phyloP scores from a whole-genome alignment of 1,284 basidiomycete genomes.

The Cryptococcus neoformans region DNA sequence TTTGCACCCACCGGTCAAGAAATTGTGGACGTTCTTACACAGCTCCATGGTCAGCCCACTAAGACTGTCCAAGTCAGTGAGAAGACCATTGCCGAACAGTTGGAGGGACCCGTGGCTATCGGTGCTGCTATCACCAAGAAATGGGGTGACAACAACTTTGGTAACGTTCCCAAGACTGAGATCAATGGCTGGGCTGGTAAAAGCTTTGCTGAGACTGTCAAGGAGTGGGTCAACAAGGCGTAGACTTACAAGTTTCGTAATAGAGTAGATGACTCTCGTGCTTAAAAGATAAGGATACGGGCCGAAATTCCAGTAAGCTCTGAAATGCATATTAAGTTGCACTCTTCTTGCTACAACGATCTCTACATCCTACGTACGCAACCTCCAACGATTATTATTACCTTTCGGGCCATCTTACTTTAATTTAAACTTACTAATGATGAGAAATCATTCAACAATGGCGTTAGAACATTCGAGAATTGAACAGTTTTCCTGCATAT shows the following conservation, averaged over 20 bases:
- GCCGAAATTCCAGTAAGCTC: too few relatives aligned
- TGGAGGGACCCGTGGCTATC: not conserved
- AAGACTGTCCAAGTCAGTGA: slow-evolving; percentile 1
- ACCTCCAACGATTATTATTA: too few relatives aligned
- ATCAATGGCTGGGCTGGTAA: slow-evolving; percentile 4
- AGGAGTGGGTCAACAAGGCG: slow-evolving; percentile 15
- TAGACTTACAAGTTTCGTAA: slow-evolving; percentile 4
- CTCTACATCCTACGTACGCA: too few relatives aligned
- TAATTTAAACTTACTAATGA: too few relatives aligned
- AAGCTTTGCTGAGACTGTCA: slow-evolving; percentile 3
- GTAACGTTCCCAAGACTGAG: slow-evolving; percentile 1
- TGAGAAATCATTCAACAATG: too few relatives aligned
- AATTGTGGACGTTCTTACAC: slow-evolving; percentile 5
- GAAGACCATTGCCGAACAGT: not conserved
- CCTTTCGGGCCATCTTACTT: too few relatives aligned
- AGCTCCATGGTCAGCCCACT: slow-evolving; percentile 5
- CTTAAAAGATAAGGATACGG: too few relatives aligned
- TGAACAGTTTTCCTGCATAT: too few relatives aligned
- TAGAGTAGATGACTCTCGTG: too few relatives aligned
- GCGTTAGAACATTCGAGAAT: too few relatives aligned
- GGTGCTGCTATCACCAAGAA: slow-evolving; percentile 2
- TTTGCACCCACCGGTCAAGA: slow-evolving; percentile 7
- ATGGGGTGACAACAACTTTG: slow-evolving; percentile 8
- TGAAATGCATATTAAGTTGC: too few relatives aligned
- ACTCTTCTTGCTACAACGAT: too few relatives aligned